Conservation (phyloP, 148 eudicot species). For the Diospyros kaki region DNA sequence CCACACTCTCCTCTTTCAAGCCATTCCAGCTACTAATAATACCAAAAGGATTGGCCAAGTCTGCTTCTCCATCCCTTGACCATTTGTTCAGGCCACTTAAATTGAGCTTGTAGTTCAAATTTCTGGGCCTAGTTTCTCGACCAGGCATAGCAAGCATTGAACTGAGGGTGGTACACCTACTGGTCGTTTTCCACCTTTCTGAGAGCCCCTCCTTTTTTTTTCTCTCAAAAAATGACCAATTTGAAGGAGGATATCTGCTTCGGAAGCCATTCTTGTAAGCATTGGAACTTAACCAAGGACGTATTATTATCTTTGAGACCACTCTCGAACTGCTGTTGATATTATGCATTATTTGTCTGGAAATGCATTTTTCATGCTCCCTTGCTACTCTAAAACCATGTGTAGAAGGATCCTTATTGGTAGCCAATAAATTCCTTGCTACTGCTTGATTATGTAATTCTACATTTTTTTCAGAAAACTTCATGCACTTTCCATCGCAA, state of each 20-base stretch:
- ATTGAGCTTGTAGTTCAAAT: neutral
- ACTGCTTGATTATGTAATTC: constrained; percentile 13
- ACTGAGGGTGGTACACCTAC: constrained; percentile 13
- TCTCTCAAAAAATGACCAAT: neutral
- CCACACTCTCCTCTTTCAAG: constrained; percentile 14
- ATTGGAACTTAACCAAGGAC: constrained; percentile 5
- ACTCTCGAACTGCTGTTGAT: constrained; percentile 22
- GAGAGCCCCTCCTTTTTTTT: constrained; percentile 17
- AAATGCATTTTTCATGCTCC: constrained; percentile 24
- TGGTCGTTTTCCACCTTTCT: constrained; percentile 25
- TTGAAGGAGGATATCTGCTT: neutral
- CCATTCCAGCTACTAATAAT: constrained; percentile 9
- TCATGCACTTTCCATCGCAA: constrained; percentile 10
- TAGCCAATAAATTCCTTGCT: constrained; percentile 6
- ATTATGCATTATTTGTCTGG: constrained; percentile 23
- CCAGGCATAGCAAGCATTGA: constrained; percentile 16
- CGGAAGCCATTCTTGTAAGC: neutral
- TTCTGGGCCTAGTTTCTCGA: constrained; percentile 4
- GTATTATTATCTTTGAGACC: constrained; percentile 12
- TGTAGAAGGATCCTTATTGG: constrained; percentile 9
- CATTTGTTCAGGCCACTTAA: constrained; percentile 6
- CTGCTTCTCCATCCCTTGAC: neutral
- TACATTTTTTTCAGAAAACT: constrained; percentile 13
- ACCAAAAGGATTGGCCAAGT: neutral
- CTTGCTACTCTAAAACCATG: constrained; percentile 9